A percentile compares a stretch with the other conserved stretches of the same genome.
These are phyloP conservation scores for Arctostaphylos glauca DNA, from an alignment of 148 eudicot species.

Conservation along the genomic window DNA sequence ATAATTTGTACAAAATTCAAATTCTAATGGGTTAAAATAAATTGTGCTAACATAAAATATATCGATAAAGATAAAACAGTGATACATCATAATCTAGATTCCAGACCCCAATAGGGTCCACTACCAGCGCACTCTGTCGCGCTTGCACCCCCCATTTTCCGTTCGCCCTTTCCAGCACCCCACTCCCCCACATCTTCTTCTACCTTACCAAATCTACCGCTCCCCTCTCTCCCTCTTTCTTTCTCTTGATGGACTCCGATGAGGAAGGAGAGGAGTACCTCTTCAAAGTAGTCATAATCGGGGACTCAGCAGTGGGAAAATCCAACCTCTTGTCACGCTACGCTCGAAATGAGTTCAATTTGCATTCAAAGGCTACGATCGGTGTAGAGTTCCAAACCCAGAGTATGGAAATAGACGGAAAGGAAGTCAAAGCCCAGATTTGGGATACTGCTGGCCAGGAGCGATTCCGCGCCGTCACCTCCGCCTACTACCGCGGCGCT, in stretches of 20 bases:
- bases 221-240: not conserved
- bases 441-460: conserved; percentile 81
- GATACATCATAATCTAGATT: no score
- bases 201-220: not conserved
- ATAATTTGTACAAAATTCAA: no score
- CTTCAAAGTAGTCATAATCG: conserved; percentile 63
- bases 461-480: conserved; percentile 66
- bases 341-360: conserved; percentile 53
- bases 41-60: no score
- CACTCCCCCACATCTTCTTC: not conserved
- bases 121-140: not conserved
- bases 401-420: conserved; percentile 55
- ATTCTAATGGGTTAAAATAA: no score
- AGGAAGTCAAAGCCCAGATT: conserved; percentile 67
- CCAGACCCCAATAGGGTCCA: not conserved
- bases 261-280: conserved; percentile 67
- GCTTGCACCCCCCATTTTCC: no score
- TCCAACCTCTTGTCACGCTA: conserved; percentile 53
- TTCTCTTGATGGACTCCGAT: conserved; percentile 34
- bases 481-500: conserved; percentile 72
- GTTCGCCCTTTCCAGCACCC: not conserved
- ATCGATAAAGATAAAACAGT: no score
- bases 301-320: conserved; percentile 68
- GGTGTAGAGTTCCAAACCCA: conserved; percentile 68
- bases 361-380: conserved; percentile 61